These are phyloP conservation scores for Saccharomycopsis lassenensis DNA, from an alignment of 805 yeast species.

Conservation along the genomic window DNA sequence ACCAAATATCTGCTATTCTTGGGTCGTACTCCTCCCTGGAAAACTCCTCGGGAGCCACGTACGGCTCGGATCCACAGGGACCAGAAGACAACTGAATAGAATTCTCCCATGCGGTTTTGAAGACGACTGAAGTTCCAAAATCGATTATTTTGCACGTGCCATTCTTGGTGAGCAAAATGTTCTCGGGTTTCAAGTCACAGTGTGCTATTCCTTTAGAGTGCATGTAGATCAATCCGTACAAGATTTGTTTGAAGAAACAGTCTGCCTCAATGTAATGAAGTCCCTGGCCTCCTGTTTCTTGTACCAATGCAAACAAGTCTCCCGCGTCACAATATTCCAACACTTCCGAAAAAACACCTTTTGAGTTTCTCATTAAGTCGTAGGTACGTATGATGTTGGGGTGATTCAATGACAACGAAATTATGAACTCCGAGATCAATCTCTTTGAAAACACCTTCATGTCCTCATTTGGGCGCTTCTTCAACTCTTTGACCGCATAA, in stretches of 20 bases:
- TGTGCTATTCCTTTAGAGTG: constrained; percentile 91
- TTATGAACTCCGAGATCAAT: constrained; percentile 83
- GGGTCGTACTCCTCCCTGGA: constrained; percentile 53
- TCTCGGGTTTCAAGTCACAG: constrained; percentile 87
- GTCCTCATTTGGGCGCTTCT: constrained; percentile 48
- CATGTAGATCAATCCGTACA: constrained; percentile 75
- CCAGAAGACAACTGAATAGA: constrained; percentile 60
- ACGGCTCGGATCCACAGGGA: constrained; percentile 83
- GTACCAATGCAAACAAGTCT: constrained; percentile 54
- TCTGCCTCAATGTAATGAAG: constrained; percentile 64
- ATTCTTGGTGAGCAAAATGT: constrained; percentile 53
- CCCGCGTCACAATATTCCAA: constrained; percentile 96
- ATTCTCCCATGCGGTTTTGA: constrained; percentile 81
- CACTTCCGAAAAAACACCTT: constrained; percentile 71
- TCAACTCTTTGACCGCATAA: constrained; percentile 71
- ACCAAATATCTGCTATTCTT: constrained; percentile 79
- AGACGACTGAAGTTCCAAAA: constrained; percentile 87
- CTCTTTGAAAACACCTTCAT: constrained; percentile 52
- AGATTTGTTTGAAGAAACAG: constrained; percentile 79
- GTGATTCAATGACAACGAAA: constrained; percentile 66
- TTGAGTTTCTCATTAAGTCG: constrained; percentile 67
- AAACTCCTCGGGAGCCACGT: constrained; percentile 88
- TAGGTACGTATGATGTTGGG: constrained; percentile 67
- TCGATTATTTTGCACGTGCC: constrained; percentile 69
- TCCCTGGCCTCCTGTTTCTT: constrained; percentile 38